Percentiles rank a stretch among this genome's conserved stretches.
phyloP scores from a whole-genome alignment of 2,329 filamentous ascomycete genomes.

The Botryotinia convoluta region DNA sequence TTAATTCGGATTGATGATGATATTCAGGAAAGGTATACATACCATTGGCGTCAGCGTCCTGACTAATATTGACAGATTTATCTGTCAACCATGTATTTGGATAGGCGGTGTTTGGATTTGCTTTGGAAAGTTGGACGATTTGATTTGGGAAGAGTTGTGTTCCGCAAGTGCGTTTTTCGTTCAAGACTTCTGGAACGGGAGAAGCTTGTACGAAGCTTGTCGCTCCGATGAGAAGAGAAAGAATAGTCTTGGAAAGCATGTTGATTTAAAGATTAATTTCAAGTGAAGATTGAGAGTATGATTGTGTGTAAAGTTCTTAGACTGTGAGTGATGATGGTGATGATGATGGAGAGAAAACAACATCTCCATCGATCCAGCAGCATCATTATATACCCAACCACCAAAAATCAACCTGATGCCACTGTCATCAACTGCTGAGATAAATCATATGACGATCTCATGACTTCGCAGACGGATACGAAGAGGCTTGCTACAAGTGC shows the following conservation, averaged over 20 bases:
- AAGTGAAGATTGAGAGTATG: neutral
- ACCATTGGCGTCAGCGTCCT: slow-evolving; percentile 11
- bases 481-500: slow-evolving; percentile 9
- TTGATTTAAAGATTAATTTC: neutral
- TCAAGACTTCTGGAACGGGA: neutral
- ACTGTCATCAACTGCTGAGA: neutral
- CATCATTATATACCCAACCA: neutral
- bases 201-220: slow-evolving; percentile 5
- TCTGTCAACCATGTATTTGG: slow-evolving; percentile 11
- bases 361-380: neutral
- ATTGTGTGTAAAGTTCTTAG: neutral
- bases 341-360: neutral
- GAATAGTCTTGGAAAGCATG: slow-evolving; percentile 7
- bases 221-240: slow-evolving; percentile 1
- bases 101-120: neutral
- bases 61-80: slow-evolving; percentile 5
- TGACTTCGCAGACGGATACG: neutral
- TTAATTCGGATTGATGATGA: neutral
- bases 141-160: slow-evolving; percentile 5
- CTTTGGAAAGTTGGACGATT: slow-evolving; percentile 16
- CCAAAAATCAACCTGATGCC: neutral
- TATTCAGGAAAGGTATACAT: neutral
- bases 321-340: neutral
- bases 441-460: neutral
- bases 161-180: slow-evolving; percentile 14